A percentile compares a stretch with the other conserved stretches of the same genome.
These are phyloP conservation scores for Xerocomus amazonicus DNA, from an alignment of 1,284 basidiomycete genomes.

Conservation along the genomic window DNA sequence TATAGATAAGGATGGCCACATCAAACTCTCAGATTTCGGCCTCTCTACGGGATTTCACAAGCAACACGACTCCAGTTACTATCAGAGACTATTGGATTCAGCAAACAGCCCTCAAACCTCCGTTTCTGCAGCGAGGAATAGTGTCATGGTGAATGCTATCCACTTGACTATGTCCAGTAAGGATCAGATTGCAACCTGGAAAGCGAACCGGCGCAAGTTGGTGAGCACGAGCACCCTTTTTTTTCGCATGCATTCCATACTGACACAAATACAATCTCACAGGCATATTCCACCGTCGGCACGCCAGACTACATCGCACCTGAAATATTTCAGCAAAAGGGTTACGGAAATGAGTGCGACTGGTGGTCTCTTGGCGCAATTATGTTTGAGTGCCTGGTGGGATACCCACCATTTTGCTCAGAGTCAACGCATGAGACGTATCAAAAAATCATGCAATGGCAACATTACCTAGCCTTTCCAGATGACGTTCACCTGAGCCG, in stretches of 20 bases:
- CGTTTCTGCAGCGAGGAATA: slow-evolving; percentile 56
- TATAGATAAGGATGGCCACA: slow-evolving; percentile 87
- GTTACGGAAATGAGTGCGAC: slow-evolving; percentile 97
- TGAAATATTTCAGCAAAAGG: slow-evolving; percentile 96
- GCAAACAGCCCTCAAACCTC: slow-evolving; percentile 36
- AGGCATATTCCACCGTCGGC: slow-evolving; percentile 99
- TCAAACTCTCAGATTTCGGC: slow-evolving; percentile 96
- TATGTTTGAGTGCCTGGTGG: slow-evolving; percentile 98
- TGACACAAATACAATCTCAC: not conserved
- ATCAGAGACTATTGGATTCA: slow-evolving; percentile 69
- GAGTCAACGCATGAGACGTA: slow-evolving; percentile 99
- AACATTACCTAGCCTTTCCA: slow-evolving; percentile 83
- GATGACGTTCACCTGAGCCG: slow-evolving; percentile 93
- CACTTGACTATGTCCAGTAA: slow-evolving; percentile 88
- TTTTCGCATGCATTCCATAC: not conserved
- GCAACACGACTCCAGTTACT: slow-evolving; percentile 89
- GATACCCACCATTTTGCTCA: slow-evolving; percentile 97
- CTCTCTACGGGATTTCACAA: slow-evolving; percentile 95
- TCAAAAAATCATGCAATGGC: slow-evolving; percentile 97
- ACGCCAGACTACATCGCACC: slow-evolving; percentile 99
- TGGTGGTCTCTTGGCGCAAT: slow-evolving; percentile 98
- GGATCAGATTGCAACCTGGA: slow-evolving; percentile 97
- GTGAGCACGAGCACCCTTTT: slow-evolving; percentile 40
- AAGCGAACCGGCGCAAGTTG: slow-evolving; percentile 94
- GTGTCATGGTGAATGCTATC: slow-evolving; percentile 86